Percentiles rank a stretch among this genome's conserved stretches.
These are phyloP conservation scores for Cyclotella kingstonii DNA, from an alignment of 108 stramenopile species.

Conservation along the genomic window DNA sequence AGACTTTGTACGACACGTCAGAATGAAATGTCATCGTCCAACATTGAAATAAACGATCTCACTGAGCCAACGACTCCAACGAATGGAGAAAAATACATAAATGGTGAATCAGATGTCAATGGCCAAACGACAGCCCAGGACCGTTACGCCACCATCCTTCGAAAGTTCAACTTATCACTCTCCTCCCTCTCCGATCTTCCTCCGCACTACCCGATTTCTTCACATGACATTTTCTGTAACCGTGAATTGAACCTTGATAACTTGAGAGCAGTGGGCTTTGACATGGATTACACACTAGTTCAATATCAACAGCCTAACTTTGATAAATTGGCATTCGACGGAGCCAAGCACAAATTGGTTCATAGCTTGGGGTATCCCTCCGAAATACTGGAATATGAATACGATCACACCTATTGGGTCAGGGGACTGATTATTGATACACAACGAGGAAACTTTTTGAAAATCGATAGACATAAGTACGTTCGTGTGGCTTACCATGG, in stretches of 20 bases:
- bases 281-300: conserved; percentile 95
- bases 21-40: conserved; percentile 27
- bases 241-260: conserved; percentile 83
- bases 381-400: conserved; percentile 81
- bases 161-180: conserved; percentile 26
- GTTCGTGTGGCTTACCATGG: conserved; percentile 93
- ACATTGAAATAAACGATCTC: conserved; percentile 22
- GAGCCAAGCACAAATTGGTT: conserved; percentile 92
- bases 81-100: background rate
- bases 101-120: conserved; percentile 10
- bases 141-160: conserved; percentile 28
- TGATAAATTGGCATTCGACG: conserved; percentile 92
- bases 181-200: conserved; percentile 42
- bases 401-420: conserved; percentile 80
- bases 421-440: conserved; percentile 95
- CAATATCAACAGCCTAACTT: conserved; percentile 92
- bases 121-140: conserved; percentile 3
- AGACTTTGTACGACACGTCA: conserved; percentile 7
- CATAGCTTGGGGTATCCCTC: conserved; percentile 81
- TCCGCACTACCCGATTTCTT: conserved; percentile 44
- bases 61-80: conserved; percentile 23
- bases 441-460: conserved; percentile 90
- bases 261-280: conserved; percentile 90
- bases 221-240: conserved; percentile 89
- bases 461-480: conserved; percentile 96